phyloP scores from a whole-genome alignment of 352 stramenopile species.

The Thalassiosira exigua region DNA sequence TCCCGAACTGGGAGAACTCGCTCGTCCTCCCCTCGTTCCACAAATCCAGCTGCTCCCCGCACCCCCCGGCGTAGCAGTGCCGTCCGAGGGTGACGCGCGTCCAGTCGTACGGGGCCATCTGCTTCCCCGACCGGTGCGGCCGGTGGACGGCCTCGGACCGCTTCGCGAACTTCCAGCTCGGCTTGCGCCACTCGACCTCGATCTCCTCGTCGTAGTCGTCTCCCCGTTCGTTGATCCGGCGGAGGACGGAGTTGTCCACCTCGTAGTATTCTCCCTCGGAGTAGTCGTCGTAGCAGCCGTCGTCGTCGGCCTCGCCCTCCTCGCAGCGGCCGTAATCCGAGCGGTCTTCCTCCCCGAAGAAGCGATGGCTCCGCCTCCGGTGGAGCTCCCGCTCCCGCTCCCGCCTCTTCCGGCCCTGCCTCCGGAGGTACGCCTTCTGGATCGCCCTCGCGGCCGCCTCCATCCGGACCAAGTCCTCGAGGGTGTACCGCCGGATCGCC shows the following conservation, averaged over 20 bases:
- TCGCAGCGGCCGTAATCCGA: conserved; percentile 16
- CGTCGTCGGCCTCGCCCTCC: conserved; percentile 12
- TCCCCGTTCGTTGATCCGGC: conserved; percentile 44
- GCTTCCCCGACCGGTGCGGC: conserved; percentile 59
- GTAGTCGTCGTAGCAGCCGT: conserved; percentile 8
- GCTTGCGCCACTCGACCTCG: conserved; percentile 57
- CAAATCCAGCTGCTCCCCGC: conserved; percentile 81
- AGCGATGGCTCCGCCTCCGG: neutral
- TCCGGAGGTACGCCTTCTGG: conserved; percentile 48
- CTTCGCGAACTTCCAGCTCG: conserved; percentile 63
- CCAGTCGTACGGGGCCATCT: conserved; percentile 56
- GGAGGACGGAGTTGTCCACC: conserved; percentile 29
- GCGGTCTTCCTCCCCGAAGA: conserved; percentile 9
- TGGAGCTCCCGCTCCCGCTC: neutral
- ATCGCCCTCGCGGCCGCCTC: conserved; percentile 40
- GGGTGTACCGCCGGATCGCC: conserved; percentile 22
- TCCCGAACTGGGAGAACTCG: conserved; percentile 77
- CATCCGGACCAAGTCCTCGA: conserved; percentile 46
- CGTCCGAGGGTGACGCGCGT: conserved; percentile 55
- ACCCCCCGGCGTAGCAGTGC: conserved; percentile 76
- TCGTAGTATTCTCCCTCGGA: conserved; percentile 5
- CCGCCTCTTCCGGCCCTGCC: conserved; percentile 22
- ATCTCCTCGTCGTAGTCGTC: conserved; percentile 61
- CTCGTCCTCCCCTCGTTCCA: conserved; percentile 79
- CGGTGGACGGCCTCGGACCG: conserved; percentile 39